Percentiles rank a stretch among this genome's conserved stretches.
phyloP scores from a whole-genome alignment of 2,329 filamentous ascomycete species.

The Diplodia scrobiculata region DNA sequence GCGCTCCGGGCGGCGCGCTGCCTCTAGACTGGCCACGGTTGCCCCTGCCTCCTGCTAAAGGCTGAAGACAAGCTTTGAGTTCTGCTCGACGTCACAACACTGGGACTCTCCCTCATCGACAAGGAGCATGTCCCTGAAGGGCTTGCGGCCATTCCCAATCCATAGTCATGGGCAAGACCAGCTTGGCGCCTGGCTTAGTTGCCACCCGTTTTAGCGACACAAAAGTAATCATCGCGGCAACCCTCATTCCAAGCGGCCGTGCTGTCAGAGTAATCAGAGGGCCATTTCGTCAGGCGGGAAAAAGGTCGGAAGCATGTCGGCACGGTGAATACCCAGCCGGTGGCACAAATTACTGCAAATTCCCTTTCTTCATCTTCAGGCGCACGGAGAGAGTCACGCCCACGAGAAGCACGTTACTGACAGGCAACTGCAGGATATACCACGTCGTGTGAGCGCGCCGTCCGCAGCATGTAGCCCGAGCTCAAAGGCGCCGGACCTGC shows the following conservation, averaged over 20 bases:
- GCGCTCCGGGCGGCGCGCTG: constrained; percentile 9
- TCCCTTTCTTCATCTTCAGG: background rate
- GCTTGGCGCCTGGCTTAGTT: constrained; percentile 1
- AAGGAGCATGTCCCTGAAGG: background rate
- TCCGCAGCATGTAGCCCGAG: background rate
- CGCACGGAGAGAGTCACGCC: background rate
- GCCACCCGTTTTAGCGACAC: constrained; percentile 9
- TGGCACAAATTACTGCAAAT: constrained; percentile 11
- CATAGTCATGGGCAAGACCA: constrained; percentile 6
- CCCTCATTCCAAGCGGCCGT: background rate
- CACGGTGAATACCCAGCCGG: background rate
- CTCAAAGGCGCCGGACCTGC: constrained; percentile 2
- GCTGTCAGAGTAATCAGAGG: background rate
- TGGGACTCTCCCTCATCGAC: background rate
- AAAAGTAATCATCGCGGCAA: constrained; percentile 8
- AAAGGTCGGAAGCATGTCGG: constrained; percentile 17
- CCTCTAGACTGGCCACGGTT: constrained; percentile 4
- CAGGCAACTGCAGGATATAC: constrained; percentile 7
- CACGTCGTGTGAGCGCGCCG: background rate
- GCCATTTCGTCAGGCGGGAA: background rate
- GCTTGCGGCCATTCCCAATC: background rate
- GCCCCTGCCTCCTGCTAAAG: constrained; percentile 10
- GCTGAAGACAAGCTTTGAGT: constrained; percentile 1
- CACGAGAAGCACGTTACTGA: background rate
- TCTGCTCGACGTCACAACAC: background rate